Base-by-base conservation (phyloP, 805 yeast genomes). In the Wickerhamiella sorbophila region DNA sequence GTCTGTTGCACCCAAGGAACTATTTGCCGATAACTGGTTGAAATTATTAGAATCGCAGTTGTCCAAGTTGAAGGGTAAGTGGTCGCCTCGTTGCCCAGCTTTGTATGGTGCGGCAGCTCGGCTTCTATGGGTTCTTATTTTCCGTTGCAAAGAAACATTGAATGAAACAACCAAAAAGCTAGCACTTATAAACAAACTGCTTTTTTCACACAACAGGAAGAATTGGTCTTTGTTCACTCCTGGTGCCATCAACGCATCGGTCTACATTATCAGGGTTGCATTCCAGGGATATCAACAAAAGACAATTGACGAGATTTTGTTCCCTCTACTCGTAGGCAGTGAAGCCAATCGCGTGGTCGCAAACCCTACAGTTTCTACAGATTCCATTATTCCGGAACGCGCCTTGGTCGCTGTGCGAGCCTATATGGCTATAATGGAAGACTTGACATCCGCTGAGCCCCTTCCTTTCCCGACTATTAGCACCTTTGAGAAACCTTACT, bases 101-200 rank as follows among this genome's bases (percentile, higher is more conserved):
- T 70, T 75, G 34, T 69, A 82, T 14, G 73, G 74, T 0, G 77
- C 87, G 43, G 61, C 79, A 3, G 70, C 94, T 0, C 64, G 95
- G 44, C 64, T 93, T 26, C 60, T 83, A 0, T 91, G 98, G 98
- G 94, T 87, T 0, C 91, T 82, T 55, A 63, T 86, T 19, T 84
- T 78, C 59, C 67, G 97, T 47, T 75, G 86, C 49, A 74, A 94
- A 0, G 98, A 93, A 50, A 80, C 96, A 0, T 63, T 88, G 51
- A 91, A 88, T 56, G 79, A 82, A 44, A 86, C 94, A 0, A 76
- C 87, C 2, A 78, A 86, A 52, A 79, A 78, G 42, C 66, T 91
- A 39, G 94, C 80, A 44, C 54, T 62, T 2, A 61, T 91, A 27
- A 75, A 79, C 44, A 70, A 71, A 38, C 47, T 73, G 4, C 58